Base-by-base conservation (phyloP, 1,139 yeast species). In the Saccharomycopsis crataegensis region DNA sequence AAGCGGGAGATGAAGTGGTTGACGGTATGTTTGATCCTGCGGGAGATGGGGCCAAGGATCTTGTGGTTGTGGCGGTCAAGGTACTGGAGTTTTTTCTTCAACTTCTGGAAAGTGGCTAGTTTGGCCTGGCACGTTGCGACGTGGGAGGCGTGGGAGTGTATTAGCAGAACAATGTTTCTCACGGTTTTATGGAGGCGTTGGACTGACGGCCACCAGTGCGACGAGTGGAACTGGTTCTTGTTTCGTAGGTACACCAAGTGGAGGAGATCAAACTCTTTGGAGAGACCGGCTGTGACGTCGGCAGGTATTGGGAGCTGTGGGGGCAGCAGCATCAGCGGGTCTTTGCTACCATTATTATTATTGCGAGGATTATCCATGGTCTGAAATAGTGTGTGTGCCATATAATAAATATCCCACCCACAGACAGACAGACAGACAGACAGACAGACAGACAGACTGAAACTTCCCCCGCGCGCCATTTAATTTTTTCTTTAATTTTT, bases 141-240 rank as follows among this genome's bases (percentile, higher is more conserved):
- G 28, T 22, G 28, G 28, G 28, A 22, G 28, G 28, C 28, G 28
- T 22, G 28, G 28, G 28, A 22, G 28, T 4, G 28, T 22, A 22
- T 2, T 22, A 22, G 28, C 4, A 22, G 28, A 22, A 22, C 28
- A 22, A 22, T 22, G 28, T 22, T 22, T 38, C 45, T 36, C 8
- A 38, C 12, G 11, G 8, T 7, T 28, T 40, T 45, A 37, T 50
- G 53, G 16, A 46, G 28, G 16, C 14, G 42, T 17, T 38, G 50
- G 6, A 50, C 32, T 3, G 45, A 12, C 12, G 11, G 11, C 53
- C 53, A 50, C 53, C 53, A 50, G 12, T 7, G 11, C 3, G 46
- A 17, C 3, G 33, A 9, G 7, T 31, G 50, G 34, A 50, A 50
- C 32, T 50, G 53, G 50, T 50, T 50, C 28, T 46, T 46, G 36